These are phyloP conservation scores for Trametes hirsuta DNA, from an alignment of 1,284 basidiomycete species.

Conservation along the genomic window DNA sequence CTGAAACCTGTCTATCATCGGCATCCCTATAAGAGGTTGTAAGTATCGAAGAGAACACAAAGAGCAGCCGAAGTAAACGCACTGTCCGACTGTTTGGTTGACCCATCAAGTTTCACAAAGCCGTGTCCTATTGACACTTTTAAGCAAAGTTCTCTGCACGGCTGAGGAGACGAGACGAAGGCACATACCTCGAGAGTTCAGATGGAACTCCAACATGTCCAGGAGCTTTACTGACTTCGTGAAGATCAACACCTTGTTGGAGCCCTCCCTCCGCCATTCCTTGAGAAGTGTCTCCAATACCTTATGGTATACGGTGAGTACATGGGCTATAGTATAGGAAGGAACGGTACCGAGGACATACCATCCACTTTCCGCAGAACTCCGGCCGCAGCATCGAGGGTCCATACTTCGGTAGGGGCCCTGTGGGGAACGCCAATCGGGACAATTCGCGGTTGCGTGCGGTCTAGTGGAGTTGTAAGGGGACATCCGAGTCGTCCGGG, in stretches of 20 bases:
- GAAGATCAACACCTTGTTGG: slow-evolving; percentile 85
- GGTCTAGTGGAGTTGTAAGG: slow-evolving; percentile 40
- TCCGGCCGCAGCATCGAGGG: slow-evolving; percentile 60
- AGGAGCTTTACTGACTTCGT: slow-evolving; percentile 85
- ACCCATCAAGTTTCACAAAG: slow-evolving; percentile 77
- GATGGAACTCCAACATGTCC: slow-evolving; percentile 76
- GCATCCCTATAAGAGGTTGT: slow-evolving; percentile 62
- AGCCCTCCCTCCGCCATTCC: slow-evolving; percentile 63
- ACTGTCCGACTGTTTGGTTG: slow-evolving; percentile 66
- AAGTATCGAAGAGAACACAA: background rate
- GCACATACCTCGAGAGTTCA: slow-evolving; percentile 54
- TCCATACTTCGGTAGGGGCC: slow-evolving; percentile 59
- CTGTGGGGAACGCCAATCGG: slow-evolving; percentile 57
- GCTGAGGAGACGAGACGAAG: background rate
- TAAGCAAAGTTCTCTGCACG: background rate
- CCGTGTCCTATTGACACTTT: slow-evolving; percentile 49
- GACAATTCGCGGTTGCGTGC: slow-evolving; percentile 62
- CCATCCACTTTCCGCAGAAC: slow-evolving; percentile 87
- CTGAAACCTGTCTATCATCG: slow-evolving; percentile 81
- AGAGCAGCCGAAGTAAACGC: slow-evolving; percentile 29
- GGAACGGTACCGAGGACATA: slow-evolving; percentile 37
- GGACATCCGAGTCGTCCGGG: background rate
- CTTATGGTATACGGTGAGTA: slow-evolving; percentile 38
- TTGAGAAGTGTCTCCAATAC: slow-evolving; percentile 67
- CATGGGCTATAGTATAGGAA: background rate